These are phyloP conservation scores for Scedosporium aurantiacum DNA, from an alignment of 2,329 filamentous ascomycete species.

Conservation along the genomic window DNA sequence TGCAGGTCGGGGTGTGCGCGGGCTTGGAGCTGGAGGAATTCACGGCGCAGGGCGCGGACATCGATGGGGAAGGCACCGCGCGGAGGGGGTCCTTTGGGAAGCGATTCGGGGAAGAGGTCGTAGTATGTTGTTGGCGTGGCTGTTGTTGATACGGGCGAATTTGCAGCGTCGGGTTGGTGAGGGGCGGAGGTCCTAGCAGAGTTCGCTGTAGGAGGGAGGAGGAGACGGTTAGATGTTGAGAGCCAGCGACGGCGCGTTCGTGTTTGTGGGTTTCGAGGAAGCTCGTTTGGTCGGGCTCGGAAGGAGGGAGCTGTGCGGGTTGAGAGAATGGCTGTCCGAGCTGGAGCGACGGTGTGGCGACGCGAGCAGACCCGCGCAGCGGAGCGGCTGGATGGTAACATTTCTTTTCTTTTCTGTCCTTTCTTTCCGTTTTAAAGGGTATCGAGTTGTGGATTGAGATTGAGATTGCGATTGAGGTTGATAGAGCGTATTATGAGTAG, in stretches of 20 bases:
- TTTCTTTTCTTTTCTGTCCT: conserved; percentile 11
- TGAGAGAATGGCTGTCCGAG: not conserved
- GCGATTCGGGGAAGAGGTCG: conserved; percentile 72
- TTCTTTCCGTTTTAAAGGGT: not conserved
- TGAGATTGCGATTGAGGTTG: not conserved
- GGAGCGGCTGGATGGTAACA: conserved; percentile 16
- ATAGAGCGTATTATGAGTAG: not conserved
- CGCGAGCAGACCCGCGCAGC: conserved; percentile 22
- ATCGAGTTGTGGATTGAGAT: not conserved
- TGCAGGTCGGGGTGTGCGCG: conserved; percentile 63
- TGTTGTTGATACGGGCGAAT: not conserved
- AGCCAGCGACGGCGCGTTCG: conserved; percentile 9
- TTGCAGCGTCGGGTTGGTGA: not conserved
- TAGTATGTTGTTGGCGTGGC: conserved; percentile 53
- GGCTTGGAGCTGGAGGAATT: conserved; percentile 79
- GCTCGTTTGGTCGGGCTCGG: not conserved
- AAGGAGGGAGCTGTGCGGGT: not conserved
- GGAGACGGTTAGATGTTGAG: conserved; percentile 9
- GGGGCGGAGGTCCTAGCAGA: not conserved
- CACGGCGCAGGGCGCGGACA: conserved; percentile 56
- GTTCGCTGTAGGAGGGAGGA: conserved; percentile 5
- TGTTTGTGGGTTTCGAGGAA: not conserved
- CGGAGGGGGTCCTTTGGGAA: conserved; percentile 70
- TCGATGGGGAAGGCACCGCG: conserved; percentile 65
- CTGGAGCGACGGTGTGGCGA: conserved; percentile 15